These are phyloP conservation scores for Neofusicoccum cordaticola DNA, from an alignment of 2,329 filamentous ascomycete genomes.

Conservation along the genomic window DNA sequence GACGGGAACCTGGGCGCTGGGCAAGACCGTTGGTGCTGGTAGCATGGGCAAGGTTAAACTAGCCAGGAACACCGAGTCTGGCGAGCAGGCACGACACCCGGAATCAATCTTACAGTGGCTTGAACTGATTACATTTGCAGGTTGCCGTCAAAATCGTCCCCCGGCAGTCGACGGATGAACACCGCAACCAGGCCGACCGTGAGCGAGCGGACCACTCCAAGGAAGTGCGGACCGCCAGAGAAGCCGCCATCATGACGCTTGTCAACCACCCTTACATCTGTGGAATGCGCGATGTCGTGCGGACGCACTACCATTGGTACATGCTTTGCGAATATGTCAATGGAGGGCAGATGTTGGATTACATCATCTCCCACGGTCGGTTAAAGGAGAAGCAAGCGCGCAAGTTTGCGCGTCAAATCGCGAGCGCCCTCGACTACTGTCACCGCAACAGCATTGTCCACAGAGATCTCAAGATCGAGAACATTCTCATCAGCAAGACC, in stretches of 20 bases:
- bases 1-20: constrained; percentile 86
- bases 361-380: constrained; percentile 97
- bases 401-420: constrained; percentile 96
- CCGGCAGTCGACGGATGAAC: constrained; percentile 82
- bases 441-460: constrained; percentile 98
- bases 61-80: constrained; percentile 82
- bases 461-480: constrained; percentile 96
- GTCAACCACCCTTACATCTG: constrained; percentile 95
- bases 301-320: constrained; percentile 98
- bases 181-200: constrained; percentile 67
- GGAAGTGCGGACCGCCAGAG: constrained; percentile 89
- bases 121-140: constrained; percentile 44
- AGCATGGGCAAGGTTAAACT: constrained; percentile 99
- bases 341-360: constrained; percentile 98
- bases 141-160: constrained; percentile 98
- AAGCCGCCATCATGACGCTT: constrained; percentile 93
- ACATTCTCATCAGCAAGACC: constrained; percentile 98
- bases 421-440: constrained; percentile 93
- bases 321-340: constrained; percentile 99
- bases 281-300: constrained; percentile 89
- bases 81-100: constrained; percentile 71
- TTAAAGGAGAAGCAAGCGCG: constrained; percentile 97
- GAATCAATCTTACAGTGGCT: background rate
- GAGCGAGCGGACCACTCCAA: constrained; percentile 95
- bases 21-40: constrained; percentile 94